Evolutionary conservation across 306 rosid genomes (phyloP), one percentile per base, ranked within the genome.

Genomic region (Begonia peltatifolia): DNA sequence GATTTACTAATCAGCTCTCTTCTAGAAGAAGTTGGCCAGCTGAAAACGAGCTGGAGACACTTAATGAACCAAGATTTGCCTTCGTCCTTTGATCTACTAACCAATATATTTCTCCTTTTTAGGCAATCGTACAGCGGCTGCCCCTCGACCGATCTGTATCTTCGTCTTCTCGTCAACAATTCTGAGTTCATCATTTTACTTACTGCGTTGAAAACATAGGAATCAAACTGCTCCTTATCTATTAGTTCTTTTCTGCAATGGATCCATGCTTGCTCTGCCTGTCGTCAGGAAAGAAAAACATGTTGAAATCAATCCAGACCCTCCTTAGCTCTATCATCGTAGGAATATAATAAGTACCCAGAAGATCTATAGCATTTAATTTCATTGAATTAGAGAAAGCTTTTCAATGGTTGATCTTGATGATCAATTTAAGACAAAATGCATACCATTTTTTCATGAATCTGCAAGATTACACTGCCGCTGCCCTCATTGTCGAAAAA

Each of bases 171-270:
- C 11, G 30, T 13, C 47, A 49, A 50, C 41, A 57, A 49, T 15
- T 22, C 13, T 43, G 63, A 43, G 16, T 55, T 54, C 14, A 53
- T 55, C 48, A 64, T 69, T 60, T 48, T 61, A 54, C 59, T 56
- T 51, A 68, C 55, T 57, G 68, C 71, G 17, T 54, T 63, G 42
- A 55, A 61, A 54, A 63, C 52, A 48, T 18, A 30, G 51, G 66
- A 57, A 46, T 68, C 74, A n/a, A 43, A 69, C 11, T 63, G 69
- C 51, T 73, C 66, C 69, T 53, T 68, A 35, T 68, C 73, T 64
- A 61, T 63, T 70, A 80, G 59, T 50, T 69, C 73, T 72, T 65
- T 73, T 71, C 72, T 80, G 73, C 96, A 80, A 50, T 55, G 77
- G 22, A 62, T 47, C 85, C 76, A 62, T 14, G 48, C 76, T 64